A percentile compares a stretch with the other conserved stretches of the same genome.
Conservation (phyloP, 176 grass and related monocot genomes). For the Dendrocalamus sinicus region DNA sequence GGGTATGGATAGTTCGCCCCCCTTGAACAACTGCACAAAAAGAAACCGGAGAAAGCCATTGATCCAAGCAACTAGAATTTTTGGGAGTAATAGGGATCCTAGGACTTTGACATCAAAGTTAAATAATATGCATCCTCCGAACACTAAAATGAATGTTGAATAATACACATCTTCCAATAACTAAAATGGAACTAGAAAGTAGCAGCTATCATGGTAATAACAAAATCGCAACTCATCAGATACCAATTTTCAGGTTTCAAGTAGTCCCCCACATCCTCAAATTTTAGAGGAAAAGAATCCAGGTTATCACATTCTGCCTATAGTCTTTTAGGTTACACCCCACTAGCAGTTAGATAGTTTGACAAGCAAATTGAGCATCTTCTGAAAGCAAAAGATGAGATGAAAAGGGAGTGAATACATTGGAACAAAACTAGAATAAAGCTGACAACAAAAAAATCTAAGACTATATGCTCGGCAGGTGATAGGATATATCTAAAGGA, state of each 20-base stretch:
- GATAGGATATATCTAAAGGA: slow-evolving; percentile 3
- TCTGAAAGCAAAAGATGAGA: slow-evolving; percentile 30
- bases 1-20: background rate
- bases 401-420: slow-evolving; percentile 14
- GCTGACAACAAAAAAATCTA: slow-evolving; percentile 18
- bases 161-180: background rate
- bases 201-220: background rate
- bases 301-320: background rate
- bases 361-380: slow-evolving; percentile 50
- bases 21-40: background rate
- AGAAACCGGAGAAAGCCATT: background rate
- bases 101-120: background rate
- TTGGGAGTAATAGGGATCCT: background rate
- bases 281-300: background rate
- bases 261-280: slow-evolving; percentile 10
- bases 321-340: background rate
- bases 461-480: background rate
- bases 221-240: background rate
- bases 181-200: background rate
- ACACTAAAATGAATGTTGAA: background rate
- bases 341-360: slow-evolving; percentile 36
- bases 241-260: background rate
- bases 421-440: slow-evolving; percentile 37
- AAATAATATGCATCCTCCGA: background rate
- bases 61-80: background rate